phyloP scores from a whole-genome alignment of 1,284 basidiomycete species.

The Pyrrhoderma noxium region DNA sequence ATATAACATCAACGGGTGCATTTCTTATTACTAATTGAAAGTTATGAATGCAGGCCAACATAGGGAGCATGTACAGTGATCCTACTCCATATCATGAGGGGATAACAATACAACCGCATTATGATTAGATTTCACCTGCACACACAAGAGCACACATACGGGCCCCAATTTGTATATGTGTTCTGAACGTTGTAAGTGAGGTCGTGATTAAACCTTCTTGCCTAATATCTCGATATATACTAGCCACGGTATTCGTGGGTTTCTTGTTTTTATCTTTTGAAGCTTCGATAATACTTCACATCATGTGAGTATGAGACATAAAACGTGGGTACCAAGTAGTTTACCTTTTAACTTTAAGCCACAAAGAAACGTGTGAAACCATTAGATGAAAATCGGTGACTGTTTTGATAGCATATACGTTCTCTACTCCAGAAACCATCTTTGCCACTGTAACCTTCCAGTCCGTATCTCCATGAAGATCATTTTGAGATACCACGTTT shows the following conservation, averaged over 20 bases:
- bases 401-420: not conserved
- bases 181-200: not conserved
- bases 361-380: not conserved
- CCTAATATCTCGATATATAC: not conserved
- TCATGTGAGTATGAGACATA: not conserved
- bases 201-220: not conserved
- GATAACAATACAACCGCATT: no score
- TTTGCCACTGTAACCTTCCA: not conserved
- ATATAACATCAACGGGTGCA: not conserved
- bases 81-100: no score
- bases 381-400: not conserved
- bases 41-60: not conserved
- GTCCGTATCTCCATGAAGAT: no score
- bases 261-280: not conserved
- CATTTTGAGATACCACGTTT: no score
- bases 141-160: not conserved
- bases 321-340: not conserved
- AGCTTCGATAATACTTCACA: not conserved
- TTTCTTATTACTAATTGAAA: not conserved
- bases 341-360: not conserved
- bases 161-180: not conserved
- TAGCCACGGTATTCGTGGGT: not conserved
- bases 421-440: not conserved
- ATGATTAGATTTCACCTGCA: no score
- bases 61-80: not conserved